Conservation (phyloP, 768 basidiomycete species). For the Lyophyllum decastes region DNA sequence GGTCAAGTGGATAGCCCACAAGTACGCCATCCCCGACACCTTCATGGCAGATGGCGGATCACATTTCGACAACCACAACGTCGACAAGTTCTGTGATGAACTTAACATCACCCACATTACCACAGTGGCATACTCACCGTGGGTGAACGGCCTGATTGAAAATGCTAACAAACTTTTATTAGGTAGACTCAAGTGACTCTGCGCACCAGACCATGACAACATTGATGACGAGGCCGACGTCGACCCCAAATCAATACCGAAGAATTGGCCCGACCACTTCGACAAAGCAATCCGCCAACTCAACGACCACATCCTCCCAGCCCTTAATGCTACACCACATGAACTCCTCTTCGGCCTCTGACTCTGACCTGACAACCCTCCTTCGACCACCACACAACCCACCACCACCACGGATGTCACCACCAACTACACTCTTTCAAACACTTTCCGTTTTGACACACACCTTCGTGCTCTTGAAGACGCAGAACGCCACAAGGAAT, state of each 20-base stretch:
- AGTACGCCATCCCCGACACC: no score
- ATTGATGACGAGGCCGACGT: neutral
- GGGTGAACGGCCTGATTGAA: no score
- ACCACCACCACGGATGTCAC: neutral
- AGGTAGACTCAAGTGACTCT: neutral
- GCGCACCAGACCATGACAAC: neutral
- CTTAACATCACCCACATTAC: no score
- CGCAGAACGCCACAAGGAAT: no score
- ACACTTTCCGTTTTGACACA: neutral
- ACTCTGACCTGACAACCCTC: neutral
- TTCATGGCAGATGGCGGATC: slow-evolving; percentile 9
- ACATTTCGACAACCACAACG: slow-evolving; percentile 18
- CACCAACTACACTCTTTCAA: neutral
- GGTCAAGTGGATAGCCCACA: no score
- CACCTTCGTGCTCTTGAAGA: neutral
- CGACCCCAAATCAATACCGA: neutral
- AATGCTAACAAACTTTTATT: no score
- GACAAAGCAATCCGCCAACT: neutral
- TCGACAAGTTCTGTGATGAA: slow-evolving; percentile 25
- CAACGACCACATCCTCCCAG: no score
- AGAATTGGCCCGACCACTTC: no score
- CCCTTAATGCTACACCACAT: no score
- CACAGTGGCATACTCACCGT: no score
- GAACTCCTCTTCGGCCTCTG: no score
- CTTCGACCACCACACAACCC: neutral